phyloP scores from a whole-genome alignment of 192 early-diverging fungal species.

The Oehlia diaphana region DNA sequence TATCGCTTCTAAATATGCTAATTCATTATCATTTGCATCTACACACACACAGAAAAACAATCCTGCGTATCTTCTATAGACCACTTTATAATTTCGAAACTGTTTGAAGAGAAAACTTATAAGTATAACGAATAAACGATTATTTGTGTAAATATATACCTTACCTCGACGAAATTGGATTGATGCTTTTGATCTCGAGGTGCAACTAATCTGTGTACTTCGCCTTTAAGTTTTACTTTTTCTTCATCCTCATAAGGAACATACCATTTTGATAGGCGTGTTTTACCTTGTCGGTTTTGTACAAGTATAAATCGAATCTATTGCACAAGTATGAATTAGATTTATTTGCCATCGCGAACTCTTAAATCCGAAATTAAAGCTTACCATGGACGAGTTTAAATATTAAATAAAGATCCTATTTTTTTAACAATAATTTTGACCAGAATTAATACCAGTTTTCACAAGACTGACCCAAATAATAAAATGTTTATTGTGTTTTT shows the following conservation, averaged over 20 bases:
- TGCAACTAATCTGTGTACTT: slow-evolving; percentile 95
- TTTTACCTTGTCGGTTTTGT: slow-evolving; percentile 99
- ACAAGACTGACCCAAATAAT: no score
- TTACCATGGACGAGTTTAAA: no score
- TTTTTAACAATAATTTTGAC: no score
- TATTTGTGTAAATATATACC: slow-evolving; percentile 31
- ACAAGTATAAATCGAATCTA: slow-evolving; percentile 95
- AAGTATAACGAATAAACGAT: slow-evolving; percentile 49
- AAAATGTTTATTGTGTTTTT: no score
- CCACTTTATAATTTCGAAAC: slow-evolving; percentile 98
- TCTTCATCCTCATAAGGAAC: slow-evolving; percentile 92
- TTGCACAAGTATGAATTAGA: no score
- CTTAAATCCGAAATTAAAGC: no score
- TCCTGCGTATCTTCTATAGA: slow-evolving; percentile 97
- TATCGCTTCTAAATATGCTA: slow-evolving; percentile 93
- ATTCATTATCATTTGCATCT: slow-evolving; percentile 97
- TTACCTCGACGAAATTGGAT: slow-evolving; percentile 96
- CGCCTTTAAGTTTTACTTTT: slow-evolving; percentile 89
- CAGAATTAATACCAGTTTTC: no score
- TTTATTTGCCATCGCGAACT: no score
- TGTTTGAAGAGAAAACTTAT: slow-evolving; percentile 31
- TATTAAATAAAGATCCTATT: no score
- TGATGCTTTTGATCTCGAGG: slow-evolving; percentile 96
- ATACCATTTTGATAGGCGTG: slow-evolving; percentile 97
- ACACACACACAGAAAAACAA: slow-evolving; percentile 99